phyloP scores from a whole-genome alignment of 768 basidiomycete genomes.

The Serendipita sp. region DNA sequence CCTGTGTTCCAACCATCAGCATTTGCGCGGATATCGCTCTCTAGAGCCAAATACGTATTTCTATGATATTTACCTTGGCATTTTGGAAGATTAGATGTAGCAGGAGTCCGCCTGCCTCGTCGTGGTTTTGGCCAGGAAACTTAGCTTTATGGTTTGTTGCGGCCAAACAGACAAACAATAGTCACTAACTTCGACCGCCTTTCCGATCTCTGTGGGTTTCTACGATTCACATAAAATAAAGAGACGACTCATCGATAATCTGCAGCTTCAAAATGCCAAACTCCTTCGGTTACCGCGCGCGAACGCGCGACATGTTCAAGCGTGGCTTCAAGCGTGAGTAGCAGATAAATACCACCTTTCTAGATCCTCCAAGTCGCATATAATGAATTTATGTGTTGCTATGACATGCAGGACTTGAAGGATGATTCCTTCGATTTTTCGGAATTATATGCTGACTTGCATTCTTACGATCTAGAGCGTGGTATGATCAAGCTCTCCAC shows the following conservation, averaged over 20 bases:
- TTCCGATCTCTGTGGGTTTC: neutral
- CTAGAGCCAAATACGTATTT: neutral
- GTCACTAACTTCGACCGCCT: neutral
- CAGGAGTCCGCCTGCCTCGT: neutral
- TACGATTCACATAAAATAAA: neutral
- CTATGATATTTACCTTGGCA: slow-evolving; percentile 49
- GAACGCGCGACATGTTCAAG: slow-evolving; percentile 99
- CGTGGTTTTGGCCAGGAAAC: slow-evolving; percentile 10
- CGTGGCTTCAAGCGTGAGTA: slow-evolving; percentile 86
- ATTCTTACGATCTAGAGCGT: slow-evolving; percentile 43
- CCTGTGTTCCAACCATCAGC: slow-evolving; percentile 26
- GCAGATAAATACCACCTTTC: neutral
- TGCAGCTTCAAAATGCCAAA: slow-evolving; percentile 61
- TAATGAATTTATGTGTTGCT: neutral
- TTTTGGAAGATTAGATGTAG: slow-evolving; percentile 24
- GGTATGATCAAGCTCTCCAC: slow-evolving; percentile 84
- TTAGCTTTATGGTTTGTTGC: slow-evolving; percentile 11
- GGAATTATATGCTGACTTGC: neutral
- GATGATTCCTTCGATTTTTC: no score
- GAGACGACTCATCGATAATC: neutral
- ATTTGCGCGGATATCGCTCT: neutral
- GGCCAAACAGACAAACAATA: slow-evolving; percentile 7
- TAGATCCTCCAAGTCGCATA: neutral
- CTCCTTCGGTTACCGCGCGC: slow-evolving; percentile 99
- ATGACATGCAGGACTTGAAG: no score